Conservation (phyloP, 2,329 filamentous ascomycete species). For the Neofusicoccum umdonicola region DNA sequence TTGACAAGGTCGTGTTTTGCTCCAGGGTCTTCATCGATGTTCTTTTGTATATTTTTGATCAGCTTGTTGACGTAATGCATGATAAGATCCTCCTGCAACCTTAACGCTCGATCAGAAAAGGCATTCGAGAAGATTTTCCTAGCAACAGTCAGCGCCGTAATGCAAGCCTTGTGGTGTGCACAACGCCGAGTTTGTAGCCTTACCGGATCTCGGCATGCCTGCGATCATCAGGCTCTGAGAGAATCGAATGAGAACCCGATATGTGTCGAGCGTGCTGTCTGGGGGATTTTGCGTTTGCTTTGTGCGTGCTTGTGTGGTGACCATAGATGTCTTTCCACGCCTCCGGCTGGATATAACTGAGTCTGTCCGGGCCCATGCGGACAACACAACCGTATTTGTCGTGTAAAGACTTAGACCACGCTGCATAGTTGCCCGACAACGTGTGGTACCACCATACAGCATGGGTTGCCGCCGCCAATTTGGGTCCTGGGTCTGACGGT, state of each 20-base stretch:
- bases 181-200: neutral
- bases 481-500: constrained; percentile 39
- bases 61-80: constrained; percentile 32
- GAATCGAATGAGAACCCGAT: too few relatives aligned
- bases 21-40: constrained; percentile 27
- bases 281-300: too few relatives aligned
- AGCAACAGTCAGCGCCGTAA: too few relatives aligned
- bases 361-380: constrained; percentile 12
- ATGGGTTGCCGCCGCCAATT: constrained; percentile 29
- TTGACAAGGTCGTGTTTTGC: constrained; percentile 1
- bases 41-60: constrained; percentile 18
- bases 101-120: constrained; percentile 31
- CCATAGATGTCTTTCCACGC: constrained; percentile 20
- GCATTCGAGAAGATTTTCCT: constrained; percentile 23
- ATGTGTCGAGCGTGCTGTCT: too few relatives aligned
- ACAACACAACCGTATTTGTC: constrained; percentile 15
- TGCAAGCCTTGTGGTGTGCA: too few relatives aligned
- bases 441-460: constrained; percentile 27
- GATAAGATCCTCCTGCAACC: constrained; percentile 31
- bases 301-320: constrained; percentile 7
- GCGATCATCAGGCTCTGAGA: too few relatives aligned
- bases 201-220: constrained; percentile 7
- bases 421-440: constrained; percentile 23
- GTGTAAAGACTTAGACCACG: constrained; percentile 25
- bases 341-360: constrained; percentile 9